Percentiles rank a stretch among this genome's conserved stretches.
Evolutionary conservation across 306 rosid genomes (phyloP).

Genomic region (Citrullus mucosospermus): DNA sequence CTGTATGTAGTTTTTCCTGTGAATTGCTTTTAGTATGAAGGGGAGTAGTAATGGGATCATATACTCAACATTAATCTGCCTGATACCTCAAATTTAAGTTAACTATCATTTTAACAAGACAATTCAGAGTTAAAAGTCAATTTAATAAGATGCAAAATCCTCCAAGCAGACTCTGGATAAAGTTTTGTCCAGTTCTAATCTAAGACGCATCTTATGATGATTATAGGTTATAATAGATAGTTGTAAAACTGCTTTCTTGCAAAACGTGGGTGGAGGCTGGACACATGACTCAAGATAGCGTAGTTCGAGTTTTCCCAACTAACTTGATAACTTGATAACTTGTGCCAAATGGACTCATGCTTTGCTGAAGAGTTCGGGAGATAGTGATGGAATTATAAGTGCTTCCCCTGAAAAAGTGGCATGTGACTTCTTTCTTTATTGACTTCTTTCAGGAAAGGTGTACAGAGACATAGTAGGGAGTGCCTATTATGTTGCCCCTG

Average conservation of each 20-base stretch:
- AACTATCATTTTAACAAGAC: neutral
- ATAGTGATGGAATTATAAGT: neutral
- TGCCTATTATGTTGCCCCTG: constrained; percentile 64
- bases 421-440: constrained; percentile 4
- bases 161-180: neutral
- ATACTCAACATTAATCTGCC: neutral
- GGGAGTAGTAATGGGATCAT: neutral
- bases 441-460: constrained; percentile 33
- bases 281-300: neutral
- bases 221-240: neutral
- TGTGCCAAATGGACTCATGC: neutral
- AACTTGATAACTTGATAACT: neutral
- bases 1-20: neutral
- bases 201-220: neutral
- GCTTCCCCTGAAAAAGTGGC: neutral
- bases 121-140: neutral
- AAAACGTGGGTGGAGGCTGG: neutral
- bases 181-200: neutral
- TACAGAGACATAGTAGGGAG: constrained; percentile 52
- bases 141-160: neutral
- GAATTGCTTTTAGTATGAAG: neutral
- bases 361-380: neutral
- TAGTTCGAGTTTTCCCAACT: neutral
- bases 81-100: neutral
- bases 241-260: neutral